Conservation (phyloP, 192 early-diverging fungal genomes). For the Coemansia sp. region DNA sequence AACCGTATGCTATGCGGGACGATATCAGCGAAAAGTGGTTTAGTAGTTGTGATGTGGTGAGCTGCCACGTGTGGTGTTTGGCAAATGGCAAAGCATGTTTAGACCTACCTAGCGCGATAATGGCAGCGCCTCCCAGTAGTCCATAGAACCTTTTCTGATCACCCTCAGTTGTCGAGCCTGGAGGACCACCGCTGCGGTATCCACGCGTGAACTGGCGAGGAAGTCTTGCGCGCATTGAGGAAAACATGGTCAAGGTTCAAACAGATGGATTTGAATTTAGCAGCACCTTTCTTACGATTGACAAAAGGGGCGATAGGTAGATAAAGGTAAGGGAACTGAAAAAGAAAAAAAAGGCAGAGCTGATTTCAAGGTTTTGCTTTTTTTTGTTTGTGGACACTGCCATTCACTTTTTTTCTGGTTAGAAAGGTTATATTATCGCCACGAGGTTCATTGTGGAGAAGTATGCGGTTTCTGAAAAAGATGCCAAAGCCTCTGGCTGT, state of each 20-base stretch:
- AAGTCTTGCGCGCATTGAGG: constrained; percentile 35
- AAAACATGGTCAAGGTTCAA: constrained; percentile 27
- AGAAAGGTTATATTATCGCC: no score
- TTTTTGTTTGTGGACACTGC: no score
- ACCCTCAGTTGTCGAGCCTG: not conserved
- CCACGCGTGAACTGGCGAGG: constrained; percentile 46
- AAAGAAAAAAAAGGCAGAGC: not conserved
- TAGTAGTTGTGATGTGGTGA: constrained; percentile 2
- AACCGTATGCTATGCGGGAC: constrained; percentile 45
- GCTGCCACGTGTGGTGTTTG: not conserved
- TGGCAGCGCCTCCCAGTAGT: constrained; percentile 45
- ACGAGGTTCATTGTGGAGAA: no score
- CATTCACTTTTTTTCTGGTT: no score
- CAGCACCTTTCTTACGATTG: not conserved
- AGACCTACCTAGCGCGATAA: constrained; percentile 49
- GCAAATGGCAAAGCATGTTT: not conserved
- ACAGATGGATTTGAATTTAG: not conserved
- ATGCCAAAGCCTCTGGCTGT: no score
- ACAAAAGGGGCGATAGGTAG: not conserved
- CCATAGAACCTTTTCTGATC: constrained; percentile 34
- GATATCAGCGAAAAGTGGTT: not conserved
- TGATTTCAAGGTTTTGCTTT: no score
- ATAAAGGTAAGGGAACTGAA: not conserved
- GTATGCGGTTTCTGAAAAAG: no score
- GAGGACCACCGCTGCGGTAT: constrained; percentile 39